Base-by-base conservation (phyloP, 306 rosid genomes). In the Acacia crassicarpa region DNA sequence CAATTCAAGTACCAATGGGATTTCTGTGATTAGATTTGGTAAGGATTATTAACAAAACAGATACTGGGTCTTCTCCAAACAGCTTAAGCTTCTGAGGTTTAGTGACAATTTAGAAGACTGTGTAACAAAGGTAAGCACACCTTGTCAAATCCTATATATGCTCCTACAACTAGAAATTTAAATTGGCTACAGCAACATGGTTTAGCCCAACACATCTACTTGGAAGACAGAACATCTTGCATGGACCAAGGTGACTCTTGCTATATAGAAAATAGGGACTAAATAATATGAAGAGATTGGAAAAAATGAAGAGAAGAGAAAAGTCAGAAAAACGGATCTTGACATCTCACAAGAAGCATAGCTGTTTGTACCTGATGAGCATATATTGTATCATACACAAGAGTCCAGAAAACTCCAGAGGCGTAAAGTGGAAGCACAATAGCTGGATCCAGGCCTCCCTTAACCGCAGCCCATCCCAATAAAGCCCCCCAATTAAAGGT, bases 401-500 rank as follows among this genome's bases (percentile, higher is more conserved):
- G 94, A 74, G 98, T 95, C 99, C 99, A 95, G 83, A 81, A 93
- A 68, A 93, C 92, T 74, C 99, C 97, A 76, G 98, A 91, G 72
- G 82, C 51, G 81, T 95, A 95, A 58, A 95, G 88, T 44, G 99
- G 99, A 70, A 95, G 84, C 76, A 95, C 96, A 49, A 92, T 72
- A 61, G 91, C 82, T 82, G 92, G 97, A 83, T 95, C 96, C 81
- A 93, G 83, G 85, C 87, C 86, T 84, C 97, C 96, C 85, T 76
- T 91, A 76, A 95, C 35, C 12, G 99, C 98, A 49, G 98, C 84
- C 99, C 99, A 95, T 78, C 99, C 99, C 83, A 95, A 85, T 59
- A 95, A 83, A 80, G 98, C 97, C 79, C 99, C 99, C 98, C 98
- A 93, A 43, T 95, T 95, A 86, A 93, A 93, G 78, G 98, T 87